These are phyloP conservation scores for Penicillium malachiteum DNA, from an alignment of 495 filamentous ascomycete species.

Conservation along the genomic window DNA sequence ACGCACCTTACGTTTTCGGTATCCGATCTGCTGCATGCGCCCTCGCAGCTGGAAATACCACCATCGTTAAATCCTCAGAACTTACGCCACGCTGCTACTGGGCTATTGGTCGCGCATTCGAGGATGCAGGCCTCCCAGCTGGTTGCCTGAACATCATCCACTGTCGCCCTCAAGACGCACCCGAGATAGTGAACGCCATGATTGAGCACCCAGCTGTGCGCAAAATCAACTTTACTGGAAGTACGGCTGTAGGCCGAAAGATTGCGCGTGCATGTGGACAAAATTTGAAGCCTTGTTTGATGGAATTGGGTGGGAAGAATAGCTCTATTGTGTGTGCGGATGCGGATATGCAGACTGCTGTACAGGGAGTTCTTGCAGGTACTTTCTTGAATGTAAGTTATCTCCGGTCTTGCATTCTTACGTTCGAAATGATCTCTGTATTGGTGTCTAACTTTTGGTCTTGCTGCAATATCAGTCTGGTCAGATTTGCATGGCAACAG, in stretches of 20 bases:
- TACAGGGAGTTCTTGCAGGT: conserved; percentile 47
- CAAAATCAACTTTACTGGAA: conserved; percentile 64
- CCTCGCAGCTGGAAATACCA: conserved; percentile 79
- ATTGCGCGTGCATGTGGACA: conserved; percentile 52
- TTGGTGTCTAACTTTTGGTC: not conserved
- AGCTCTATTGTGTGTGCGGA: conserved; percentile 58
- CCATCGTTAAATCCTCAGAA: conserved; percentile 73
- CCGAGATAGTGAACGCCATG: conserved; percentile 53
- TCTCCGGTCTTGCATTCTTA: not conserved
- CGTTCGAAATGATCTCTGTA: too few relatives aligned
- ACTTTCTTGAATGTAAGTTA: conserved; percentile 48
- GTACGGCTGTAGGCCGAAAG: conserved; percentile 55
- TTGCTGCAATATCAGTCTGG: conserved; percentile 50
- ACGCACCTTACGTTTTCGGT: conserved; percentile 63
- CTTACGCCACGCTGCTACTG: conserved; percentile 70
- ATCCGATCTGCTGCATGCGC: conserved; percentile 70
- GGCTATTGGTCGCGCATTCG: conserved; percentile 64
- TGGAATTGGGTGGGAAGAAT: conserved; percentile 64
- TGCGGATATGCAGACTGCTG: conserved; percentile 54
- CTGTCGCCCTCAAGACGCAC: conserved; percentile 51
- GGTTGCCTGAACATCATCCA: conserved; percentile 56
- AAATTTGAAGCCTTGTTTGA: conserved; percentile 57
- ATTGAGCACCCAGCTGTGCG: conserved; percentile 56
- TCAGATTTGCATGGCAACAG: conserved; percentile 89
- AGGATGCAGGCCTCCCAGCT: conserved; percentile 67